Conservation (phyloP, 2,329 filamentous ascomycete genomes). For the Exophiala oligosperma region DNA sequence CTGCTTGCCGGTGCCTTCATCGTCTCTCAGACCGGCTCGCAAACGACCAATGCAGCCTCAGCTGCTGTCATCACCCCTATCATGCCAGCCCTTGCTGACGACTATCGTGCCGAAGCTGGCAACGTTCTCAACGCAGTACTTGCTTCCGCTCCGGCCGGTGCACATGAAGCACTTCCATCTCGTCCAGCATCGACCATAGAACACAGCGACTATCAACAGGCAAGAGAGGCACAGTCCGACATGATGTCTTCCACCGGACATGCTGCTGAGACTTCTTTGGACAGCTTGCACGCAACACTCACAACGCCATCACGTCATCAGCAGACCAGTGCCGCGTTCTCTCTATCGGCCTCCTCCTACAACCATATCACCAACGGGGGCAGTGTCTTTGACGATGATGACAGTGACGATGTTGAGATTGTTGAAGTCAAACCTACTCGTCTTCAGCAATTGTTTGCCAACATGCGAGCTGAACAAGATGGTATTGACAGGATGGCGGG, state of each 20-base stretch:
- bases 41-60: slow-evolving; percentile 66
- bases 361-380: slow-evolving; percentile 77
- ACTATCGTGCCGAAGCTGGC: slow-evolving; percentile 49
- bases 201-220: slow-evolving; percentile 17
- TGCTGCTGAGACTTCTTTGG: slow-evolving; percentile 48
- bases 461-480: slow-evolving; percentile 73
- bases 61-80: slow-evolving; percentile 72
- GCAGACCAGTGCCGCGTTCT: slow-evolving; percentile 83
- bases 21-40: slow-evolving; percentile 75
- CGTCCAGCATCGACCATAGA: slow-evolving; percentile 31
- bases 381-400: slow-evolving; percentile 59
- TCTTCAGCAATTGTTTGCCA: slow-evolving; percentile 67
- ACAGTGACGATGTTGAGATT: slow-evolving; percentile 29
- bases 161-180: slow-evolving; percentile 40
- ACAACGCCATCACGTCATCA: slow-evolving; percentile 79
- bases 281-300: slow-evolving; percentile 66
- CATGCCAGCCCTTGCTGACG: slow-evolving; percentile 53
- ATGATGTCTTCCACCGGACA: slow-evolving; percentile 41
- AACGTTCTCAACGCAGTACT: slow-evolving; percentile 50
- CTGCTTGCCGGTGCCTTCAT: slow-evolving; percentile 96
- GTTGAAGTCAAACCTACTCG: slow-evolving; percentile 38
- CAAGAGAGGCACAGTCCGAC: slow-evolving; percentile 27
- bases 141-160: slow-evolving; percentile 42
- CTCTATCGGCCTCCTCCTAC: slow-evolving; percentile 82
- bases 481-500: slow-evolving; percentile 53